These are phyloP conservation scores for Alternaria conjuncta DNA, from an alignment of 2,329 filamentous ascomycete species.

Conservation along the genomic window DNA sequence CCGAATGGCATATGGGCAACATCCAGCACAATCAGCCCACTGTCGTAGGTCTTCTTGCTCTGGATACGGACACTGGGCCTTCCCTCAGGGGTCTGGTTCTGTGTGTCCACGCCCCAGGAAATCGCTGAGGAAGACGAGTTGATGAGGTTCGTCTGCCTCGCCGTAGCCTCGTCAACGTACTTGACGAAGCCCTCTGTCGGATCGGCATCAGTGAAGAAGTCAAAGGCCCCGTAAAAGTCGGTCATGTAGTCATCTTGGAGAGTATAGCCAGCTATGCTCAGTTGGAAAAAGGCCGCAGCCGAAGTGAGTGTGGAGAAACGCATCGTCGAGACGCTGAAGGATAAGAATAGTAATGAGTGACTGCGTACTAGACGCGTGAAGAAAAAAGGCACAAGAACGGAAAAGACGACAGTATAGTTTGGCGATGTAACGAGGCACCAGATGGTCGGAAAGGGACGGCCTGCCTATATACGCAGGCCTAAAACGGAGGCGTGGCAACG, in stretches of 20 bases:
- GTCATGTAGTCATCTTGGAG: conserved; percentile 50
- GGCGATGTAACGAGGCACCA: conserved; percentile 13
- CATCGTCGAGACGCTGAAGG: conserved; percentile 41
- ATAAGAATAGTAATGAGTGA: conserved; percentile 35
- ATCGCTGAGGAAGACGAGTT: conserved; percentile 42
- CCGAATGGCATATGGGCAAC: conserved; percentile 60
- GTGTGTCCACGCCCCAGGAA: conserved; percentile 56
- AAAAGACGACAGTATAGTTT: conserved; percentile 26
- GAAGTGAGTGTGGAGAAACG: conserved; percentile 45
- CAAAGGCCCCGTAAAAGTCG: conserved; percentile 55
- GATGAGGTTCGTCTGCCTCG: conserved; percentile 51
- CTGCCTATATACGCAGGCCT: conserved; percentile 33
- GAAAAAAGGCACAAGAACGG: conserved; percentile 27
- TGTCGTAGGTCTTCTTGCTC: conserved; percentile 55
- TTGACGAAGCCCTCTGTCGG: conserved; percentile 54
- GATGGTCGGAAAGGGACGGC: conserved; percentile 17
- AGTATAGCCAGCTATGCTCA: conserved; percentile 51
- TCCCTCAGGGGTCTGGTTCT: conserved; percentile 46
- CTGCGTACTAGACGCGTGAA: conserved; percentile 44
- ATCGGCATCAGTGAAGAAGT: conserved; percentile 52
- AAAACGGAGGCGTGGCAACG: conserved; percentile 11
- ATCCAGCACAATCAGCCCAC: conserved; percentile 58
- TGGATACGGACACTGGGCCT: conserved; percentile 56
- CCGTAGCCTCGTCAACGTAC: conserved; percentile 50
- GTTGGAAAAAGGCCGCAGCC: conserved; percentile 41